Evolutionary conservation across 768 basidiomycete species (phyloP).

Genomic region (Coprinopsis strossmayeri): DNA sequence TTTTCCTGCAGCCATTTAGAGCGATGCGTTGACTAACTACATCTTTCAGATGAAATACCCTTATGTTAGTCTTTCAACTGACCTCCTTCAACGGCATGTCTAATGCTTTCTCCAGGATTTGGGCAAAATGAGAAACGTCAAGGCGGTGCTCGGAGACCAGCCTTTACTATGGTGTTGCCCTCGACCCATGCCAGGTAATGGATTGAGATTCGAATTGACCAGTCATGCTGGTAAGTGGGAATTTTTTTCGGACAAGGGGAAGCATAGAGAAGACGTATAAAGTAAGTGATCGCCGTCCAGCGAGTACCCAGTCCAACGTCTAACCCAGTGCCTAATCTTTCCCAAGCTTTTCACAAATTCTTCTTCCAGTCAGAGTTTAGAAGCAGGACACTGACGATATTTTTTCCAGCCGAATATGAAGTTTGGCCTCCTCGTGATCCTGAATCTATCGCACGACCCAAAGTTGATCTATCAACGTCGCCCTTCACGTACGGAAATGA

Average conservation of each 20-base stretch:
- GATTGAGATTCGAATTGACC: constrained; percentile 71
- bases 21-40: constrained; percentile 1
- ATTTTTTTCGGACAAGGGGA: constrained; percentile 24
- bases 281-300: constrained; percentile 15
- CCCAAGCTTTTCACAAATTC: constrained; percentile 1
- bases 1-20: background rate
- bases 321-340: constrained; percentile 5
- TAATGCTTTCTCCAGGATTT: constrained; percentile 53
- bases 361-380: background rate
- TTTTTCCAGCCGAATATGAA: constrained; percentile 19
- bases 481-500: constrained; percentile 88
- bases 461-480: constrained; percentile 37
- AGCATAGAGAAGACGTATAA: constrained; percentile 1
- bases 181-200: constrained; percentile 54
- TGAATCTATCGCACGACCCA: constrained; percentile 28
- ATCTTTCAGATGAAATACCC: constrained; percentile 75
- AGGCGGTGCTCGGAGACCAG: constrained; percentile 70
- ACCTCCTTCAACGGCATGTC: background rate
- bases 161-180: constrained; percentile 86
- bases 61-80: constrained; percentile 50
- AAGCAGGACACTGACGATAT: constrained; percentile 1
- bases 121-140: constrained; percentile 65
- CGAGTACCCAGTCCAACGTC: background rate
- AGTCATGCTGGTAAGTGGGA: constrained; percentile 72
- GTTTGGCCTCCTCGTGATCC: constrained; percentile 78